These are phyloP conservation scores for Monilinia fructicola DNA, from an alignment of 2,329 filamentous ascomycete genomes.

Conservation along the genomic window DNA sequence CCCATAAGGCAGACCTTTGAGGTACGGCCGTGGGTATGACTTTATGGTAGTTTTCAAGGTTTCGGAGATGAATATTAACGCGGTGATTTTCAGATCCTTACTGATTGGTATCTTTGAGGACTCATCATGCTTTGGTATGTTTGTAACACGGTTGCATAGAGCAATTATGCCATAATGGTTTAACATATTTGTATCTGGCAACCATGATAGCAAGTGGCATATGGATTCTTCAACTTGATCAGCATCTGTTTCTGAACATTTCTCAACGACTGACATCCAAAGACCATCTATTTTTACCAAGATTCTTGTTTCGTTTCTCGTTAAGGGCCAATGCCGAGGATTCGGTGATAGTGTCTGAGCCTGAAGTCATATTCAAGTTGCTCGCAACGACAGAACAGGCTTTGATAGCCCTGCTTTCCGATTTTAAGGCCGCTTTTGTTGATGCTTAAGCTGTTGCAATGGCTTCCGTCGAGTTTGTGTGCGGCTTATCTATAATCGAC, in stretches of 20 bases:
- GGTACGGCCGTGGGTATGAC: not conserved
- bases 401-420: not conserved
- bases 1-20: not conserved
- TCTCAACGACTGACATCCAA: not conserved
- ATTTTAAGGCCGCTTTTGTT: not conserved
- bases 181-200: conserved; percentile 1
- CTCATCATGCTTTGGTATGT: not conserved
- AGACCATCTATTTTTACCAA: not conserved
- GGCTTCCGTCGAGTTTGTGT: not conserved
- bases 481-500: not conserved
- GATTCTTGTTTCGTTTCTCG: not conserved
- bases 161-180: not conserved
- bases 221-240: not conserved
- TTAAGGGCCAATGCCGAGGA: not conserved
- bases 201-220: conserved; percentile 6
- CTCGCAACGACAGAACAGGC: not conserved
- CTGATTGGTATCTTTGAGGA: not conserved
- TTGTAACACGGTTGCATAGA: not conserved
- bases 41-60: not conserved
- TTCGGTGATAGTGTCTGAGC: not conserved
- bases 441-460: not conserved
- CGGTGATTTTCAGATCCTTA: not conserved
- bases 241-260: not conserved
- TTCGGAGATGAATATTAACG: not conserved
- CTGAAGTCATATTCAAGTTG: not conserved